These are phyloP conservation scores for Cercis canadensis DNA, from an alignment of 306 rosid genomes.

Conservation along the genomic window DNA sequence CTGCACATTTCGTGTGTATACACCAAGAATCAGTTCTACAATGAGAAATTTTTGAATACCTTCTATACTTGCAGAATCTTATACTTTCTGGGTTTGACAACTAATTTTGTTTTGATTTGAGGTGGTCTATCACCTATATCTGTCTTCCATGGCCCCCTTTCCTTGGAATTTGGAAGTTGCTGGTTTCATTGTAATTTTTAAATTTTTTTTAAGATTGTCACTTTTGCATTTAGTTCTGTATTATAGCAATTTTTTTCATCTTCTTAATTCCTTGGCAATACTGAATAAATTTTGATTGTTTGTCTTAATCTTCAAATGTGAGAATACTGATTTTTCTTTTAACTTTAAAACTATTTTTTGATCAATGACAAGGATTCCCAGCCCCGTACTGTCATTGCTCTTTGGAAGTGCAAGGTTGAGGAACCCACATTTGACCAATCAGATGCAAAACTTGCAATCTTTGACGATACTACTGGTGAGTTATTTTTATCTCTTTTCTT, in stretches of 20 bases:
- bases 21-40: too few species aligned
- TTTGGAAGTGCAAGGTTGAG: constrained; percentile 36
- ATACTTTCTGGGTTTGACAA: too few species aligned
- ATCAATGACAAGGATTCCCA: constrained; percentile 21
- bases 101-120: too few species aligned
- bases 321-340: background rate
- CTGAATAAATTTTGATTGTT: background rate
- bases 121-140: too few species aligned
- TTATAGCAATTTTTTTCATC: too few species aligned
- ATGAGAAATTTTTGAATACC: too few species aligned
- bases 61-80: background rate
- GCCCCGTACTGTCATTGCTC: constrained; percentile 29
- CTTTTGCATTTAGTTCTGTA: background rate
- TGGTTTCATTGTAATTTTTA: background rate
- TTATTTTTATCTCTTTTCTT: background rate
- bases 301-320: background rate
- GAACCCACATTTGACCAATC: constrained; percentile 27
- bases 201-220: background rate
- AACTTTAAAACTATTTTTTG: background rate
- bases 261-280: background rate
- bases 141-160: too few species aligned
- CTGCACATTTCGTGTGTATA: too few species aligned
- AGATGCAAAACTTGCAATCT: constrained; percentile 16
- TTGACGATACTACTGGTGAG: constrained; percentile 22
- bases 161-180: background rate